phyloP scores from a whole-genome alignment of 805 yeast genomes.

The Wickerhamiella galacta region DNA sequence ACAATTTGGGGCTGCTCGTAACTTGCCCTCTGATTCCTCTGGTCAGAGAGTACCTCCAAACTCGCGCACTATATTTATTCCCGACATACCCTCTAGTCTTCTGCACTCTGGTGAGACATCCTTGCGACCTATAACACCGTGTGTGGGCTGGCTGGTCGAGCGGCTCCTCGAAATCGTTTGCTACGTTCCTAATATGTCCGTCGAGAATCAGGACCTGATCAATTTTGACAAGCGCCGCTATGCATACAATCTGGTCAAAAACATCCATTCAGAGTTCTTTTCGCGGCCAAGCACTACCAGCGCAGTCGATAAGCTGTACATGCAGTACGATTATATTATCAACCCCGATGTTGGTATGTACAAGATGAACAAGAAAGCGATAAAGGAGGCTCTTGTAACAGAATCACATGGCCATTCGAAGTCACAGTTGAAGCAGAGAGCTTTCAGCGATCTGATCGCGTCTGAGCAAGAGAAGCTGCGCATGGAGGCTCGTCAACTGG shows the following conservation, averaged over 20 bases:
- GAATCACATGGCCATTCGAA: slow-evolving; percentile 28
- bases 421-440: slow-evolving; percentile 22
- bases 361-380: slow-evolving; percentile 16
- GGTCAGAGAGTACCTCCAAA: slow-evolving; percentile 8
- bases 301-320: slow-evolving; percentile 2
- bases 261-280: slow-evolving; percentile 22
- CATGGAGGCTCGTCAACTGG: slow-evolving; percentile 35
- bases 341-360: slow-evolving; percentile 18
- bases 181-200: slow-evolving; percentile 63
- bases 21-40: not conserved
- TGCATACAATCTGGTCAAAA: slow-evolving; percentile 42
- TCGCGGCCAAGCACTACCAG: slow-evolving; percentile 7
- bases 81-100: slow-evolving; percentile 13
- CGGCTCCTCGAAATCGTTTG: slow-evolving; percentile 61
- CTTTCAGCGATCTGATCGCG: slow-evolving; percentile 31
- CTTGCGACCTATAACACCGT: slow-evolving; percentile 42
- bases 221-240: slow-evolving; percentile 77
- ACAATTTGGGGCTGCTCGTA: slow-evolving; percentile 8
- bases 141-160: slow-evolving; percentile 83
- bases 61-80: slow-evolving; percentile 15
- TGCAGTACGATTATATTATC: slow-evolving; percentile 14
- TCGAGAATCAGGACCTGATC: slow-evolving; percentile 44
- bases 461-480: slow-evolving; percentile 36
- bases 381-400: slow-evolving; percentile 27
- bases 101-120: slow-evolving; percentile 9